A percentile compares a stretch with the other conserved stretches of the same genome.
These are phyloP conservation scores for Neofusicoccum kwambonambiense DNA, from an alignment of 2,329 filamentous ascomycete genomes.

Conservation along the genomic window DNA sequence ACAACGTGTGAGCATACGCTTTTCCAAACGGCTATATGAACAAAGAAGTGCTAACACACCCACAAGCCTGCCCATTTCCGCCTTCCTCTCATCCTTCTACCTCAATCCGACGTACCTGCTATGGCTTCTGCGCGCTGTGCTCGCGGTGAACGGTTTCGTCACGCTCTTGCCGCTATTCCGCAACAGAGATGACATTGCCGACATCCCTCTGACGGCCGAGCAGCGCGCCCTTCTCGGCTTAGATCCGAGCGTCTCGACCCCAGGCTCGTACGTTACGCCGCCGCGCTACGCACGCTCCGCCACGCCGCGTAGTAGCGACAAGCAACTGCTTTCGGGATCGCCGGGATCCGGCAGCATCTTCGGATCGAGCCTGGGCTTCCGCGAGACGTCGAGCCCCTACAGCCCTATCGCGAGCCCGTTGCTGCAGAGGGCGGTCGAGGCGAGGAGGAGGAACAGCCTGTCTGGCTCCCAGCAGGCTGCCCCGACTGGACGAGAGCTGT, in stretches of 20 bases:
- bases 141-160: constrained; percentile 62
- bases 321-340: constrained; percentile 42
- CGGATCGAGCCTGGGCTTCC: constrained; percentile 7
- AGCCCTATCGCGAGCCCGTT: constrained; percentile 43
- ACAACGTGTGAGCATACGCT: neutral
- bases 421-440: constrained; percentile 65
- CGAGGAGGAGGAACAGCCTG: constrained; percentile 47
- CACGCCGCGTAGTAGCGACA: constrained; percentile 55
- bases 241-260: constrained; percentile 59
- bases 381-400: constrained; percentile 33
- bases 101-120: constrained; percentile 41
- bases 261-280: constrained; percentile 75
- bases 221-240: constrained; percentile 85
- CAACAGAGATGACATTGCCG: constrained; percentile 72
- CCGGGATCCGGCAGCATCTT: constrained; percentile 39
- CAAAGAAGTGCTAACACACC: constrained; percentile 21
- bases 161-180: constrained; percentile 72
- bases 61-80: constrained; percentile 37
- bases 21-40: neutral
- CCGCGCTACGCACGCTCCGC: constrained; percentile 80
- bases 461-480: neutral
- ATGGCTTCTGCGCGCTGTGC: constrained; percentile 54
- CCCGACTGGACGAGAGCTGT: constrained; percentile 35
- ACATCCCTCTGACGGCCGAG: constrained; percentile 87
- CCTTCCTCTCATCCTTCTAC: constrained; percentile 37